phyloP scores from a whole-genome alignment of 768 basidiomycete genomes.

The Lactarius akahatsu region DNA sequence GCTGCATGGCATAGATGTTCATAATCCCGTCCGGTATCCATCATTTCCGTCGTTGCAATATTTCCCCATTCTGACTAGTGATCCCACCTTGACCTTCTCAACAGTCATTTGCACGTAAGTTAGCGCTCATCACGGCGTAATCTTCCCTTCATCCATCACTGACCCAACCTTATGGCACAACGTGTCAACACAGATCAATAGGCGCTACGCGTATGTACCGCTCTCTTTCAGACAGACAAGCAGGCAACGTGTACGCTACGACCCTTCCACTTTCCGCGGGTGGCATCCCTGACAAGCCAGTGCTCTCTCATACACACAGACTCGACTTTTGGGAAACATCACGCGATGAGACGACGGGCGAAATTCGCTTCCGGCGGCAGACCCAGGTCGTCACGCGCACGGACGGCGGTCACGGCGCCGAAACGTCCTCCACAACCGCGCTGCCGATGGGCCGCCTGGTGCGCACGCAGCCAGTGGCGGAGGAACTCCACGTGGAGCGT shows the following conservation, averaged over 20 bases:
- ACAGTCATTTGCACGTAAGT: slow-evolving; percentile 29
- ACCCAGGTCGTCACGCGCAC: slow-evolving; percentile 16
- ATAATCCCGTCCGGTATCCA: slow-evolving; percentile 19
- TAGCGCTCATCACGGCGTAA: neutral
- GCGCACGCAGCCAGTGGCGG: slow-evolving; percentile 10
- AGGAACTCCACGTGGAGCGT: slow-evolving; percentile 24
- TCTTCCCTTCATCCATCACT: neutral
- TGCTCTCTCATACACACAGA: neutral
- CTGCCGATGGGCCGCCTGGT: slow-evolving; percentile 25
- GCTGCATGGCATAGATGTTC: slow-evolving; percentile 19
- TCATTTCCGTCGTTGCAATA: neutral
- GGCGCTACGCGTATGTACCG: slow-evolving; percentile 29
- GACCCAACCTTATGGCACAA: neutral
- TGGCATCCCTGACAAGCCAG: neutral
- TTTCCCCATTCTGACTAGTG: slow-evolving; percentile 7
- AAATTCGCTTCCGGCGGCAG: slow-evolving; percentile 29
- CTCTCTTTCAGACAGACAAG: slow-evolving; percentile 21
- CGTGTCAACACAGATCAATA: slow-evolving; percentile 21
- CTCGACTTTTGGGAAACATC: slow-evolving; percentile 29
- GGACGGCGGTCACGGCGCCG: neutral
- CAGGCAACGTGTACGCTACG: slow-evolving; percentile 22
- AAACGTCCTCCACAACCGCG: slow-evolving; percentile 16
- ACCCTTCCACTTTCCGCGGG: too few relatives aligned
- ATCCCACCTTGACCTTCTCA: neutral
- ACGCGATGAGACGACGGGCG: slow-evolving; percentile 25